Percentiles rank a stretch among this genome's conserved stretches.
Conservation (phyloP, 192 early-diverging fungal genomes). For the Coemansia sp. region DNA sequence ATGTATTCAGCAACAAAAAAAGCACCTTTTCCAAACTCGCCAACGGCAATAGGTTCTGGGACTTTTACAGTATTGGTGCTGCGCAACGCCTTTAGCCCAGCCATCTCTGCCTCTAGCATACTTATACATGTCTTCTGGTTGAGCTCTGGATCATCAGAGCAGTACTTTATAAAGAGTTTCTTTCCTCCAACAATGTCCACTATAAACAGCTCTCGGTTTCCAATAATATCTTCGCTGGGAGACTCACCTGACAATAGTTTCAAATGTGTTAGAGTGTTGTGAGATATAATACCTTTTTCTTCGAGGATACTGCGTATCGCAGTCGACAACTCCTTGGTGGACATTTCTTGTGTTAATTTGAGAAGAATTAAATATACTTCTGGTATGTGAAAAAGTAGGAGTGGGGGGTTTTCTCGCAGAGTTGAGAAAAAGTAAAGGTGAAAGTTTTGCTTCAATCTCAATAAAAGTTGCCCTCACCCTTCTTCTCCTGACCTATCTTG, state of each 20-base stretch:
- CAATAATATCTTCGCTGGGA: neutral
- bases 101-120: slow-evolving; percentile 28
- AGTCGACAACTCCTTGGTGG: neutral
- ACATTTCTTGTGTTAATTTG: neutral
- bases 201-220: no score
- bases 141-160: neutral
- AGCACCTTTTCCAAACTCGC: slow-evolving; percentile 14
- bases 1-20: slow-evolving; percentile 30
- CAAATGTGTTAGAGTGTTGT: no score
- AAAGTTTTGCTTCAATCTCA: no score
- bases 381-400: neutral
- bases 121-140: neutral
- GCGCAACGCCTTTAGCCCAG: slow-evolving; percentile 23
- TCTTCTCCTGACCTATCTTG: neutral
- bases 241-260: neutral
- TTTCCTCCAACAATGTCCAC: neutral
- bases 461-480: no score
- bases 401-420: neutral
- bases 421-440: neutral
- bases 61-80: slow-evolving; percentile 18
- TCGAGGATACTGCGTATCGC: neutral
- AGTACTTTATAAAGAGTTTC: slow-evolving; percentile 33
- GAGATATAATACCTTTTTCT: neutral
- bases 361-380: neutral
- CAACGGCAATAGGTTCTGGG: slow-evolving; percentile 17